These are phyloP conservation scores for Neurospora sp. DNA, from an alignment of 2,329 filamentous ascomycete genomes.

Conservation along the genomic window DNA sequence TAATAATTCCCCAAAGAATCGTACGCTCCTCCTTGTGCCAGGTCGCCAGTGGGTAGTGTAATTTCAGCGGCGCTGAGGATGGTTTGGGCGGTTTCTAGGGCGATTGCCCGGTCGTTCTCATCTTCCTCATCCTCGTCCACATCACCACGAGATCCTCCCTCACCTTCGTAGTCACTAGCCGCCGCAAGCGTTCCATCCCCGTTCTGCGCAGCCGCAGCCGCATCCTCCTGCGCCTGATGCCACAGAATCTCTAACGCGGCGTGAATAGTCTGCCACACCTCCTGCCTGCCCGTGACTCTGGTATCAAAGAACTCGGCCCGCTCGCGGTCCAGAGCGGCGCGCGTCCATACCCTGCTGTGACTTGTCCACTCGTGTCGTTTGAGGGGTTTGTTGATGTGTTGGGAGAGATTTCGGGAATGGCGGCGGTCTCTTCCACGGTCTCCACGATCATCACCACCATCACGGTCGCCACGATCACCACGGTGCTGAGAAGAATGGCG, in stretches of 20 bases:
- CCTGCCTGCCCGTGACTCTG: conserved; percentile 62
- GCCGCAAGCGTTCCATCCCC: neutral
- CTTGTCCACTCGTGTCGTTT: conserved; percentile 56
- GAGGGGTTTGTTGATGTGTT: conserved; percentile 63
- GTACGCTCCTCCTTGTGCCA: conserved; percentile 58
- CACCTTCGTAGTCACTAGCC: conserved; percentile 18
- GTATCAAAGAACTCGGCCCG: conserved; percentile 85
- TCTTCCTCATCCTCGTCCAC: conserved; percentile 15
- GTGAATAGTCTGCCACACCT: conserved; percentile 72
- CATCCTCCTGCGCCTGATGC: conserved; percentile 22
- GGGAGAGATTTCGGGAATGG: conserved; percentile 32
- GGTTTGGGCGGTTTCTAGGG: conserved; percentile 61
- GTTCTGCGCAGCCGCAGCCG: conserved; percentile 24
- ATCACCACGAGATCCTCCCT: conserved; percentile 9
- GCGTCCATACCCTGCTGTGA: conserved; percentile 57
- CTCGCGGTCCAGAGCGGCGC: conserved; percentile 56
- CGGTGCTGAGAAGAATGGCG: neutral
- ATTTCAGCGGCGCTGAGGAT: conserved; percentile 71
- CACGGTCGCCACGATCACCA: neutral
- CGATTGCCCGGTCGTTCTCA: conserved; percentile 26
- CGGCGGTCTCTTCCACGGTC: conserved; percentile 2
- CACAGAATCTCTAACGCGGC: conserved; percentile 60
- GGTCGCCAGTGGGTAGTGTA: conserved; percentile 61
- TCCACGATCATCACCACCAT: neutral
- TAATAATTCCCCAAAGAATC: conserved; percentile 64